Evolutionary conservation across 192 early-diverging fungal genomes (phyloP), one percentile per base, ranked within the genome.

Genomic region (Lobulomyces angularis): DNA sequence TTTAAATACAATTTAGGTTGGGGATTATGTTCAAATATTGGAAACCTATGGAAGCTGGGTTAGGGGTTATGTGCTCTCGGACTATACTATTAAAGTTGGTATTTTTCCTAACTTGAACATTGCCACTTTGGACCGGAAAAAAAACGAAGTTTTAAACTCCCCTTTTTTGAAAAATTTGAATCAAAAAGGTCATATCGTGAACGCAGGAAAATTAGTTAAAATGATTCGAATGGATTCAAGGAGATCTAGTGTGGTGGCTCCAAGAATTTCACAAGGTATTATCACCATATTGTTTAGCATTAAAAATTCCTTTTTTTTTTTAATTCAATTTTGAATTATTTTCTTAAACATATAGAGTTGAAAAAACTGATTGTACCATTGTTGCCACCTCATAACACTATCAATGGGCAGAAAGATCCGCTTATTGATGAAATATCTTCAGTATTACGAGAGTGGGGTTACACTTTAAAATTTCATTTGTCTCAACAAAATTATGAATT

Each of bases 341-440:
- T 51, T 34, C 47, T 52, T 3, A 43, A 27, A 18, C 1, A 51
- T 11, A 48, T 35, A 45, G 44, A 50, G 7, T 21, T 41, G 8
- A 46, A 61, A 23, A 48, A 47, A 5, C 40, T 59, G 22, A 47
- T 50, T 14, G 48, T 41, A 26, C n/a, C 48, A 20, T 29, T 58
- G 2, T 44, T 35, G 6, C 25, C 56, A 22, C 27, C 17, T 24
- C 36, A 76, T 24, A 71, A 67, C 2, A 71, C 80, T 12, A 25
- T 55, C 0, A 59, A 65, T 9, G 80, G 77, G 17, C 35, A 22
- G 25, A 55, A 50, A 18, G 79, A 82, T 45, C 67, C 77, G 12
- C 48, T 82, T 5, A 59, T 78, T 9, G 80, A 82, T 48, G 80
- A 82, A 40, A 70, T 82, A 29, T 64, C 74, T 3, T 68, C 76